Evolutionary conservation across 1,139 yeast species (phyloP).

Genomic region (Pneumocystis jirovecii): DNA sequence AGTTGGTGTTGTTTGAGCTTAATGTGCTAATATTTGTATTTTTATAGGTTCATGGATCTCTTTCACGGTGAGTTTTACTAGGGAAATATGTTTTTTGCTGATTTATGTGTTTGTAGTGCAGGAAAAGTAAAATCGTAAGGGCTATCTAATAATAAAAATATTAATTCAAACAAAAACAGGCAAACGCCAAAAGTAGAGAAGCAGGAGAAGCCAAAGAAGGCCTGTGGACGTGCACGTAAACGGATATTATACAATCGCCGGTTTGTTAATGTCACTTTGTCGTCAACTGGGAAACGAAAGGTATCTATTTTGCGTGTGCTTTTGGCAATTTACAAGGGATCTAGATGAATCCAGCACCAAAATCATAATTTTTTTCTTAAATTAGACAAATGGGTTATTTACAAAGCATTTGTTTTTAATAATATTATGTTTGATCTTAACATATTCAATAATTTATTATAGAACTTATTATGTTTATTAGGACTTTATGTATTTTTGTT

Average conservation of each 20-base stretch:
- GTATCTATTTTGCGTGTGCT: slow-evolving; percentile 23
- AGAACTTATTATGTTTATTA: no score
- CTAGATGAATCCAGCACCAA: background rate
- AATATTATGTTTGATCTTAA: no score
- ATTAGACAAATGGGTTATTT: background rate
- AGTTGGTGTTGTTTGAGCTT: background rate
- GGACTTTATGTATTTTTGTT: no score
- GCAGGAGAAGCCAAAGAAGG: slow-evolving; percentile 67
- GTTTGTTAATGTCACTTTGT: slow-evolving; percentile 80
- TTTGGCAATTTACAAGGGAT: no score
- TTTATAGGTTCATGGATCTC: background rate
- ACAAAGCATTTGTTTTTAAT: background rate
- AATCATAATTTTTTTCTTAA: background rate
- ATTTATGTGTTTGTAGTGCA: background rate
- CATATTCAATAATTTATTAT: no score
- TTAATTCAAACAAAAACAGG: background rate
- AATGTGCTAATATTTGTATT: background rate
- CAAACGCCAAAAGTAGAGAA: slow-evolving; percentile 82
- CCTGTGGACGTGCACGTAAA: slow-evolving; percentile 94
- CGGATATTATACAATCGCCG: slow-evolving; percentile 98
- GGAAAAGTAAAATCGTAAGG: background rate
- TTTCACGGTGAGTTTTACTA: background rate
- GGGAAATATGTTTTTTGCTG: background rate
- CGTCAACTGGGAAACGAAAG: slow-evolving; percentile 94
- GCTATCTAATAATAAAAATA: background rate